Conservation (phyloP, 768 basidiomycete species). For the Suillus americanus region DNA sequence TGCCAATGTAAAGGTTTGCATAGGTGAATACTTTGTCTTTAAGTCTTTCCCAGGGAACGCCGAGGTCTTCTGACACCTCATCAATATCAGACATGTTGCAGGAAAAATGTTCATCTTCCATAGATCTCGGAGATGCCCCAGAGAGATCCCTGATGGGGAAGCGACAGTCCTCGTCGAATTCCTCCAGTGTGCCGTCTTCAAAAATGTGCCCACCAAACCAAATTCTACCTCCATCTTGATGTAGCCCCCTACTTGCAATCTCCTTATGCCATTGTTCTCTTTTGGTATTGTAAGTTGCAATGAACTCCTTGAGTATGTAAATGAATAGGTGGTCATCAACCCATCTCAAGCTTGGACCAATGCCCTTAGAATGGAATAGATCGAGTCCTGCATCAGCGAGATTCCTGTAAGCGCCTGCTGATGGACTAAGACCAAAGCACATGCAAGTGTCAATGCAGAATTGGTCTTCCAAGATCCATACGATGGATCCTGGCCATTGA, state of each 20-base stretch:
- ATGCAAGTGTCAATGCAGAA: not conserved
- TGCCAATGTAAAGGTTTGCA: not conserved
- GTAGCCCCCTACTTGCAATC: not conserved
- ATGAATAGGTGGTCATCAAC: not conserved
- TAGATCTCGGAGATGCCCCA: not conserved
- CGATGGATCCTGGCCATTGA: not conserved
- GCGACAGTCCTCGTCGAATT: not conserved
- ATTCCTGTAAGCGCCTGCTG: not conserved
- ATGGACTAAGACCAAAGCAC: not conserved
- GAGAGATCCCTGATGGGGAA: not conserved
- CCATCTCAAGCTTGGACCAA: not conserved
- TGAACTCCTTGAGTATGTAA: not conserved
- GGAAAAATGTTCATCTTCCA: fast-evolving
- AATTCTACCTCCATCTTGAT: not conserved
- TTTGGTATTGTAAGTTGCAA: not conserved
- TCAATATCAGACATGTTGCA: not conserved
- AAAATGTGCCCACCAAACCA: not conserved
- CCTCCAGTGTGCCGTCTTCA: not conserved
- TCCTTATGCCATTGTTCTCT: not conserved
- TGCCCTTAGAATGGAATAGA: fast-evolving
- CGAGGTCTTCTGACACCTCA: not conserved
- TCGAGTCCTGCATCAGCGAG: not conserved
- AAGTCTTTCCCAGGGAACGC: not conserved
- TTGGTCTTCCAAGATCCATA: not conserved
- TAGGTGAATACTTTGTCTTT: not conserved